A percentile compares a stretch with the other conserved stretches of the same genome.
Conservation (phyloP, 148 eudicot species). For the Pharnaceum exiguum region DNA sequence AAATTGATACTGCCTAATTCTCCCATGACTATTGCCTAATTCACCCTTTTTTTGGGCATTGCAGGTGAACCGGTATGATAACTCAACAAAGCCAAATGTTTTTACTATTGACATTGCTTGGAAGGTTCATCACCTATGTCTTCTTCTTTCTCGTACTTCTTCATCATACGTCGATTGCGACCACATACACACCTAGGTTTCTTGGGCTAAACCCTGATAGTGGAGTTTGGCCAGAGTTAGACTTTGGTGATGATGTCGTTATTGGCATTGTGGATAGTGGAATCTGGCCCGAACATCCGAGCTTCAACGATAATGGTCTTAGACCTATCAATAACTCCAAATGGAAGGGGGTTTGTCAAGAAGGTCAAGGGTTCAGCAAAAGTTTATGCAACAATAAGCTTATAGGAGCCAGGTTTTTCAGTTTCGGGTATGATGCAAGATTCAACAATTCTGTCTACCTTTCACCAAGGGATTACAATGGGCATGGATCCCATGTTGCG, state of each 20-base stretch:
- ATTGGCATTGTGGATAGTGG: slow-evolving; percentile 62
- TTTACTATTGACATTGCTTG: no score
- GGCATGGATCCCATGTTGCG: slow-evolving; percentile 75
- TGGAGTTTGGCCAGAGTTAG: slow-evolving; percentile 59
- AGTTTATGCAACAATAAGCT: slow-evolving; percentile 53
- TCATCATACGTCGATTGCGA: no score
- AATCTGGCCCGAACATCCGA: slow-evolving; percentile 63
- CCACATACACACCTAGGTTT: slow-evolving; percentile 52
- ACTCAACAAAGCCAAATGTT: no score
- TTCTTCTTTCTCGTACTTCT: no score
- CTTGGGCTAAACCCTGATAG: slow-evolving; percentile 33
- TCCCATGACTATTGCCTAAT: no score
- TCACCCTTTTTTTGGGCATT: no score
- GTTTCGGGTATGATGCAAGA: slow-evolving; percentile 40
- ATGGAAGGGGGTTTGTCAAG: slow-evolving; percentile 58
- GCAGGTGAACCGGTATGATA: no score
- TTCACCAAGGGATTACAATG: slow-evolving; percentile 58
- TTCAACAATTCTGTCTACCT: slow-evolving; percentile 23
- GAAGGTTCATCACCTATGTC: no score
- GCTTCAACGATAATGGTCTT: slow-evolving; percentile 51
- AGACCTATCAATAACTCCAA: slow-evolving; percentile 23
- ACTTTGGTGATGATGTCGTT: slow-evolving; percentile 44
- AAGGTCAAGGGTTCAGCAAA: slow-evolving; percentile 36
- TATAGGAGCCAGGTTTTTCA: slow-evolving; percentile 54
- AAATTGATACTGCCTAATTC: no score